phyloP scores from a whole-genome alignment of 192 early-diverging fungal species.

The Jimgerdemannia lactiflua region DNA sequence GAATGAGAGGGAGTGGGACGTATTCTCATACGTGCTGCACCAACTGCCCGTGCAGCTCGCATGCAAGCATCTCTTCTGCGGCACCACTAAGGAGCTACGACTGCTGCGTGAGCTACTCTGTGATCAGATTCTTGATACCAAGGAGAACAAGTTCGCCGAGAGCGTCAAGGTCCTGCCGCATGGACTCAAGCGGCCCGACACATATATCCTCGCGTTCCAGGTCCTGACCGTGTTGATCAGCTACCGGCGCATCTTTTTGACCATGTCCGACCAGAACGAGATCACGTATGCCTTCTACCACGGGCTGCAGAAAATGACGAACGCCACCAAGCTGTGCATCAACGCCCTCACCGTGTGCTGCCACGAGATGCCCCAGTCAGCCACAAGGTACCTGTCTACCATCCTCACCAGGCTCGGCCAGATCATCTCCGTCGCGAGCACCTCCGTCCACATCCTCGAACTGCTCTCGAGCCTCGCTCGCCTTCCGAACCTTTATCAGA shows the following conservation, averaged over 20 bases:
- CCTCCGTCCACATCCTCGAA: slow-evolving; percentile 87
- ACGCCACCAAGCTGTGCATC: slow-evolving; percentile 75
- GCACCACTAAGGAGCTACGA: slow-evolving; percentile 49
- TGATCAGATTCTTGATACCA: slow-evolving; percentile 44
- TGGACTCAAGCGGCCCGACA: slow-evolving; percentile 59
- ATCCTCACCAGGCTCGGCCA: slow-evolving; percentile 77
- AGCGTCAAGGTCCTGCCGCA: slow-evolving; percentile 55
- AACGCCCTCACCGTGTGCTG: slow-evolving; percentile 78
- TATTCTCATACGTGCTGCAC: slow-evolving; percentile 66
- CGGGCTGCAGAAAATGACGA: slow-evolving; percentile 68
- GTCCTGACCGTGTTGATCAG: slow-evolving; percentile 64
- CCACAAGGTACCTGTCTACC: slow-evolving; percentile 68
- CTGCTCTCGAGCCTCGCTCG: slow-evolving; percentile 88
- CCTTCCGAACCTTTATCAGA: slow-evolving; percentile 71
- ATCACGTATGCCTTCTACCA: slow-evolving; percentile 70
- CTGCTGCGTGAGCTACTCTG: slow-evolving; percentile 50
- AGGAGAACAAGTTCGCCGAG: slow-evolving; percentile 50
- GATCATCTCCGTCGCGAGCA: slow-evolving; percentile 71
- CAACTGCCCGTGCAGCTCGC: slow-evolving; percentile 67
- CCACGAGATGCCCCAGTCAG: slow-evolving; percentile 74
- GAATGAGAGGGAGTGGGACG: slow-evolving; percentile 66
- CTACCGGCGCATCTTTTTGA: slow-evolving; percentile 59
- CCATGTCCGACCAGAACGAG: slow-evolving; percentile 64
- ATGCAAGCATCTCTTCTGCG: slow-evolving; percentile 72
- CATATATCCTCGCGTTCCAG: slow-evolving; percentile 60